These are phyloP conservation scores for Pneumocystis wakefieldiae DNA, from an alignment of 1,139 yeast genomes.

Conservation along the genomic window DNA sequence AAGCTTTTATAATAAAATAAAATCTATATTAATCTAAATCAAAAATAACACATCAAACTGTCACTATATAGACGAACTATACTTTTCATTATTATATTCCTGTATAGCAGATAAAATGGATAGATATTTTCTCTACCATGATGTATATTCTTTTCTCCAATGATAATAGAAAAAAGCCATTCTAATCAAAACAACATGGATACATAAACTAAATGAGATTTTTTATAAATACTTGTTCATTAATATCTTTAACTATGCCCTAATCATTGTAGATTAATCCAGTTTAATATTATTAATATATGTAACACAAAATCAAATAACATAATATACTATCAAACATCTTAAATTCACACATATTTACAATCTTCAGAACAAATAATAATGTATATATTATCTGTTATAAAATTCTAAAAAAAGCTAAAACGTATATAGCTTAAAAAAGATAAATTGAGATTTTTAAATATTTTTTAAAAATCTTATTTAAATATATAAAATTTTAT, in stretches of 20 bases:
- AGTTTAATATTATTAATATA: too few relatives aligned
- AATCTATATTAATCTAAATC: background rate
- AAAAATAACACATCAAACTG: background rate
- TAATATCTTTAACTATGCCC: background rate
- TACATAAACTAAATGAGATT: background rate
- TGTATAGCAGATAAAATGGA: slow-evolving; percentile 1
- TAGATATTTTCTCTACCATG: background rate
- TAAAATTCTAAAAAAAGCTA: too few relatives aligned
- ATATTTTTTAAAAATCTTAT: background rate
- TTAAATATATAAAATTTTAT: too few relatives aligned
- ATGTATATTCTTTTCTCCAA: background rate
- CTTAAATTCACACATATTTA: too few relatives aligned
- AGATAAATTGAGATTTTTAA: too few relatives aligned
- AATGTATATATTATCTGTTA: too few relatives aligned
- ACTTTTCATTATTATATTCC: background rate
- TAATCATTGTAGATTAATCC: background rate
- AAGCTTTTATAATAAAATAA: background rate
- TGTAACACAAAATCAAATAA: background rate
- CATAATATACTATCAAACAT: too few relatives aligned
- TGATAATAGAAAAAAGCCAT: background rate
- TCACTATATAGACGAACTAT: background rate
- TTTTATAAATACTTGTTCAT: background rate
- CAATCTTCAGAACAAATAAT: too few relatives aligned
- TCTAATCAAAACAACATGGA: background rate
- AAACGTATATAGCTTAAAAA: too few relatives aligned